Percentiles rank a stretch among this genome's conserved stretches.
Evolutionary conservation across 345 rosid genomes (phyloP).

Genomic region (Brassica juncea): DNA sequence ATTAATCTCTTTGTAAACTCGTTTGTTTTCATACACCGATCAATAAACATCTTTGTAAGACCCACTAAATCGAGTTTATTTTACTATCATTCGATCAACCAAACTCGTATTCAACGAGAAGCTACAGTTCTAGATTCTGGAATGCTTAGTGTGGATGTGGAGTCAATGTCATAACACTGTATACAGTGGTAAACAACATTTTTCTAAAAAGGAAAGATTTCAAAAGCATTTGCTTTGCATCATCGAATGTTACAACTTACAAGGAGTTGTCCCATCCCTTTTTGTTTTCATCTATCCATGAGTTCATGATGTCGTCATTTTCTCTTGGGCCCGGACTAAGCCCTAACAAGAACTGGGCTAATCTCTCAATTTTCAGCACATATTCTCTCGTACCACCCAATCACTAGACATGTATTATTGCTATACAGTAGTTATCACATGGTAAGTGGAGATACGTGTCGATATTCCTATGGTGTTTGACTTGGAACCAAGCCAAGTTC

Average conservation of each 20-base stretch:
- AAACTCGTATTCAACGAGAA: too few relatives aligned
- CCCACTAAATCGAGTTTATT: too few relatives aligned
- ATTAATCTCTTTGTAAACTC: too few relatives aligned
- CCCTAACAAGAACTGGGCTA: not conserved
- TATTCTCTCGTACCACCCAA: not conserved
- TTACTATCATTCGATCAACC: too few relatives aligned
- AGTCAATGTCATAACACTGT: not conserved
- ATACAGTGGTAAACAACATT: not conserved
- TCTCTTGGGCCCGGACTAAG: not conserved
- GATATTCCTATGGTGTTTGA: slow-evolving; percentile 1
- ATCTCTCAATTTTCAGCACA: not conserved
- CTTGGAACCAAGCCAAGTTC: slow-evolving; percentile 2
- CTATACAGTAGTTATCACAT: not conserved
- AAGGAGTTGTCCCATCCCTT: not conserved
- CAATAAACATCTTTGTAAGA: too few relatives aligned
- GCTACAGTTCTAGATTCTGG: not conserved
- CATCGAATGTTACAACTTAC: not conserved
- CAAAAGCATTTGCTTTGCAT: not conserved
- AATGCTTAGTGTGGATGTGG: not conserved
- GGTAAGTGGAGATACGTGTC: slow-evolving; percentile 26
- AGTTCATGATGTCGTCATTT: not conserved
- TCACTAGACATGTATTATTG: not conserved
- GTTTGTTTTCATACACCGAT: too few relatives aligned
- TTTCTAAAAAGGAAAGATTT: not conserved
- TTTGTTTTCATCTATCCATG: not conserved